These are phyloP conservation scores for Luvunga scandens DNA, from an alignment of 345 rosid genomes.

Conservation along the genomic window DNA sequence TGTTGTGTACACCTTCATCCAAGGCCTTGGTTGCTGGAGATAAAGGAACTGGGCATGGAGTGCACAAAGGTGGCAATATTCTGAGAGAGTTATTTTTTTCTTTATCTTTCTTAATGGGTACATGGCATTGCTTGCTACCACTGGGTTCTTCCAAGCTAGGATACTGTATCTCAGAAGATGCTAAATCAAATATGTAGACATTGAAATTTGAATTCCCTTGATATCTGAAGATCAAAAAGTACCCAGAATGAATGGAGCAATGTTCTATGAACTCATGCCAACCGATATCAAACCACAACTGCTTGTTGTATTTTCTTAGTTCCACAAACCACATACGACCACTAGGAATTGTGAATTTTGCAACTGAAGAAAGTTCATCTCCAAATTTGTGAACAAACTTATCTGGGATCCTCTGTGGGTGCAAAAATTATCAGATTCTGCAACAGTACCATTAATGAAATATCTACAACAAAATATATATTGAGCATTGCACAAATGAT, in stretches of 20 bases:
- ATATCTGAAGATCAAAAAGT: constrained; percentile 37
- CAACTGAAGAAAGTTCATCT: constrained; percentile 30
- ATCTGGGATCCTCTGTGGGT: constrained; percentile 32
- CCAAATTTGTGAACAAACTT: constrained; percentile 37
- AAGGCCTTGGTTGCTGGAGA: not conserved
- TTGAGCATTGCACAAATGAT: not conserved
- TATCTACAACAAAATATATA: not conserved
- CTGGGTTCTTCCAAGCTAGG: constrained; percentile 19
- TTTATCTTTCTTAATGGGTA: not conserved
- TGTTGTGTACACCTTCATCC: constrained; percentile 4
- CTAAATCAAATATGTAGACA: constrained; percentile 30
- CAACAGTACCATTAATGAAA: no score
- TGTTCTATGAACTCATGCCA: constrained; percentile 35
- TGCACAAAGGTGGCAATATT: not conserved
- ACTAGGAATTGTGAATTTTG: constrained; percentile 23
- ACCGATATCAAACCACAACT: constrained; percentile 34
- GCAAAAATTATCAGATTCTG: not conserved
- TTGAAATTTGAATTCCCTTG: constrained; percentile 35
- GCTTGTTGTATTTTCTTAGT: constrained; percentile 18
- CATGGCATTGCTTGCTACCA: not conserved
- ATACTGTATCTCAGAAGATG: constrained; percentile 38
- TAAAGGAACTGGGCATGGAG: not conserved
- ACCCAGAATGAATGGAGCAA: constrained; percentile 31
- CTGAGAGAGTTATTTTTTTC: constrained; percentile 8
- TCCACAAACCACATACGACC: constrained; percentile 33